A percentile compares a stretch with the other conserved stretches of the same genome.
Evolutionary conservation across 2,329 filamentous ascomycete species (phyloP).

Genomic region (Diplodia seriata): DNA sequence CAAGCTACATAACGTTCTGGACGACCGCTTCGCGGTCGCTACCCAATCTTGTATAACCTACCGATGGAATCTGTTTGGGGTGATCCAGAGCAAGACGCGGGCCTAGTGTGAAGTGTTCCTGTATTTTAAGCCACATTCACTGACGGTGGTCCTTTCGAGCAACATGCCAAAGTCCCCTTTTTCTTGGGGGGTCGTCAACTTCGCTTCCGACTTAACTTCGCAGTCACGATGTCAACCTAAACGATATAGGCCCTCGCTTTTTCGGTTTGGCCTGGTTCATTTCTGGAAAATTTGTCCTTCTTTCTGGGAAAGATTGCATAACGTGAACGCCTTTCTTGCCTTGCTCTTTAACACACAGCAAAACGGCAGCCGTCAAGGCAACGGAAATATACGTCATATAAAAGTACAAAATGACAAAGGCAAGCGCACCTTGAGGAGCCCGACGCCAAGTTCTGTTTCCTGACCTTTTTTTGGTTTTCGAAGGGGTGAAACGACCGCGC

Average conservation of each 20-base stretch:
- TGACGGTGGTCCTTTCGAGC: no score
- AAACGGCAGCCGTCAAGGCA: neutral
- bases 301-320: neutral
- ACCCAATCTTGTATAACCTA: no score
- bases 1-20: no score
- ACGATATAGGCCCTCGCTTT: neutral
- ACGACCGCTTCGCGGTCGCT: no score
- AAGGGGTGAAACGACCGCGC: no score
- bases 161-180: neutral
- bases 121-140: no score
- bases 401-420: neutral
- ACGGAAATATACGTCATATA: conserved; percentile 8
- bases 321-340: conserved; percentile 20
- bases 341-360: neutral
- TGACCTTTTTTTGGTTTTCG: no score
- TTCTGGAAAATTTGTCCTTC: neutral
- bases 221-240: neutral
- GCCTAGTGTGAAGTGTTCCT: no score
- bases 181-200: neutral
- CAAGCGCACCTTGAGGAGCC: neutral
- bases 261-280: neutral
- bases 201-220: neutral
- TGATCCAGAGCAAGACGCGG: no score
- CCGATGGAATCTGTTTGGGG: no score
- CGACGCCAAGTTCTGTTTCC: neutral